These are phyloP conservation scores for Raddia guianensis DNA, from an alignment of 176 grass and related monocot species.

Conservation along the genomic window DNA sequence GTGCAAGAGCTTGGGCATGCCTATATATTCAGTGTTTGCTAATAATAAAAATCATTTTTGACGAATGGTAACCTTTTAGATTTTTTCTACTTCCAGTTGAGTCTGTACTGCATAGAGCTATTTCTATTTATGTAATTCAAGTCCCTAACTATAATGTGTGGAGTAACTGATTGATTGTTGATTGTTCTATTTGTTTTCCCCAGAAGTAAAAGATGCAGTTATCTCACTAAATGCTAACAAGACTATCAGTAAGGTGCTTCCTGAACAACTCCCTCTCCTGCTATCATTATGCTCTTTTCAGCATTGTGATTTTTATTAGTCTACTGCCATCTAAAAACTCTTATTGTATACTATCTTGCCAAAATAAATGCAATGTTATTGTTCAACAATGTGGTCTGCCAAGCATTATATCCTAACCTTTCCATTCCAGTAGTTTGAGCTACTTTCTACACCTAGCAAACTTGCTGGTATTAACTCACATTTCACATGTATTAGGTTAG, in stretches of 20 bases:
- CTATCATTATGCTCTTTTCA: background rate
- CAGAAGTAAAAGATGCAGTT: slow-evolving; percentile 70
- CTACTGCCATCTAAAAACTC: background rate
- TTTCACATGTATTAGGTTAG: background rate
- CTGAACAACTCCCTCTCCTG: background rate
- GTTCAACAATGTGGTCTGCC: background rate
- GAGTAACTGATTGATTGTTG: slow-evolving; percentile 2
- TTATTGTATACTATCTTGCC: background rate
- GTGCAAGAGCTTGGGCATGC: background rate
- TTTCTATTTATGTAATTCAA: background rate
- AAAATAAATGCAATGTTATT: background rate
- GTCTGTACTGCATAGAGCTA: background rate
- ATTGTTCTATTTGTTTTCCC: background rate
- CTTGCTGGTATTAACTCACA: background rate
- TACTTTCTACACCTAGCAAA: background rate
- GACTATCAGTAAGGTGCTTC: slow-evolving; percentile 60
- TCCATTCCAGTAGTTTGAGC: background rate
- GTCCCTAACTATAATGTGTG: background rate
- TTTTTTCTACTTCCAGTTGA: background rate
- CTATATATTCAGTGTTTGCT: background rate
- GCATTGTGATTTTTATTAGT: background rate
- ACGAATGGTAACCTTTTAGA: background rate
- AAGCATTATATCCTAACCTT: background rate
- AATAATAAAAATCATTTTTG: slow-evolving; percentile 1
- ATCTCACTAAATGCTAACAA: slow-evolving; percentile 53